Evolutionary conservation across 495 filamentous ascomycete genomes (phyloP).

Genomic region (Evansstolkia leycettana): DNA sequence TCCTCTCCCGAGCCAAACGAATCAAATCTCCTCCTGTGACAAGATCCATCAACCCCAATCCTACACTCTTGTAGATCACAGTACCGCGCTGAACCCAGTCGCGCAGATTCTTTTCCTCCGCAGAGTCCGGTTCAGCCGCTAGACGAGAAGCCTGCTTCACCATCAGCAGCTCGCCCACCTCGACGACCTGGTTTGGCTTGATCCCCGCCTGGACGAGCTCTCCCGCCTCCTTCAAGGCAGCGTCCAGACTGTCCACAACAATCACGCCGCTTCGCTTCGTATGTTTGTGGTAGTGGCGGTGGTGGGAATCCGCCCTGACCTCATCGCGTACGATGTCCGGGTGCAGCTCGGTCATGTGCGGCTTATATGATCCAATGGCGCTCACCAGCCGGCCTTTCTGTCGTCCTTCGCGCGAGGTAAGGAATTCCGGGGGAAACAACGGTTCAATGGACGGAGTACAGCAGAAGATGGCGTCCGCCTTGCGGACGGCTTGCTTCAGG

Average conservation of each 20-base stretch:
- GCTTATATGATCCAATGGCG: slow-evolving; percentile 74
- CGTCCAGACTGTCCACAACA: slow-evolving; percentile 72
- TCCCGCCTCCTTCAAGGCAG: slow-evolving; percentile 73
- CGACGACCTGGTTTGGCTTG: slow-evolving; percentile 59
- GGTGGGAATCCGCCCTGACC: slow-evolving; percentile 35
- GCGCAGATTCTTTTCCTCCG: slow-evolving; percentile 43
- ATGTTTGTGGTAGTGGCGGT: slow-evolving; percentile 58
- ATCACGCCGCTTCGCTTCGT: slow-evolving; percentile 61
- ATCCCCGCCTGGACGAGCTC: slow-evolving; percentile 77
- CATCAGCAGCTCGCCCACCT: slow-evolving; percentile 79
- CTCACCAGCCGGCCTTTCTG: slow-evolving; percentile 66
- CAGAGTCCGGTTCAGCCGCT: slow-evolving; percentile 22
- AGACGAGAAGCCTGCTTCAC: slow-evolving; percentile 36
- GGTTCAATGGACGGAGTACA: slow-evolving; percentile 51
- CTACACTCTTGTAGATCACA: slow-evolving; percentile 44
- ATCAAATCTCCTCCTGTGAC: slow-evolving; percentile 67
- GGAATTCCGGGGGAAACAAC: slow-evolving; percentile 48
- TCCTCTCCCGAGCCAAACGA: slow-evolving; percentile 55
- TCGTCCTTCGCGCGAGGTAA: slow-evolving; percentile 58
- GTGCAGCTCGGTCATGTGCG: slow-evolving; percentile 78
- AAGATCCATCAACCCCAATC: slow-evolving; percentile 36
- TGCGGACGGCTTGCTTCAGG: slow-evolving; percentile 51
- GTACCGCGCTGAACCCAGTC: slow-evolving; percentile 72
- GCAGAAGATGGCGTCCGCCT: slow-evolving; percentile 71
- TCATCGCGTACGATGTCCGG: slow-evolving; percentile 61